These are phyloP conservation scores for Byssochlamys sp. DNA, from an alignment of 2,329 filamentous ascomycete genomes.

Conservation along the genomic window DNA sequence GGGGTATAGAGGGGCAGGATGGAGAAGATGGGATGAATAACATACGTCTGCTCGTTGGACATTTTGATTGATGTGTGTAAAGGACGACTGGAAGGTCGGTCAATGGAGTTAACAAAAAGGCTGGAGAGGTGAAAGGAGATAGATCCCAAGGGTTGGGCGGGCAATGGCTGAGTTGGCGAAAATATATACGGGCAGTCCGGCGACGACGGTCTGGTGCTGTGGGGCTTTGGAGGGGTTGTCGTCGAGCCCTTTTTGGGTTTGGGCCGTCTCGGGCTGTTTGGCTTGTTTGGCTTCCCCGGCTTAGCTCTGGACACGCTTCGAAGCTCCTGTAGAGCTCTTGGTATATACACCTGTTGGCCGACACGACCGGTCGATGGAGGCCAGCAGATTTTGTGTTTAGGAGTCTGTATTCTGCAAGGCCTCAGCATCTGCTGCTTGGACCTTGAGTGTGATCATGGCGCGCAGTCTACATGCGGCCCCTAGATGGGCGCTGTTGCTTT, in stretches of 20 bases:
- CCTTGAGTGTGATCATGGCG: conserved; percentile 38
- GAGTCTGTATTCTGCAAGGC: conserved; percentile 17
- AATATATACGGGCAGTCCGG: conserved; percentile 8
- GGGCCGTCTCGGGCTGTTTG: neutral
- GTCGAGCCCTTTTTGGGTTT: conserved; percentile 34
- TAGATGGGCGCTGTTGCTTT: conserved; percentile 57
- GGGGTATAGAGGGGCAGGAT: conserved; percentile 1
- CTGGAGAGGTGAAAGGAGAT: conserved; percentile 22
- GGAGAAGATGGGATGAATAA: conserved; percentile 6
- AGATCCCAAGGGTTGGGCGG: neutral
- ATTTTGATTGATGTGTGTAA: conserved; percentile 40
- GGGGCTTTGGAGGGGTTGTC: conserved; percentile 12
- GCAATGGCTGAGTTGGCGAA: conserved; percentile 17
- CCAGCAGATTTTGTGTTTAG: conserved; percentile 11
- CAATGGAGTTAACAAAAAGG: conserved; percentile 12
- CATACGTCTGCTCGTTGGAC: conserved; percentile 78
- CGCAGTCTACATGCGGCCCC: conserved; percentile 43
- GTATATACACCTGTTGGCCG: conserved; percentile 3
- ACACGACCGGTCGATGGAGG: conserved; percentile 22
- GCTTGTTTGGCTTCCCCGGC: neutral
- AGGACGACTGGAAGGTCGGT: conserved; percentile 1
- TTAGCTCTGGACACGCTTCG: conserved; percentile 3
- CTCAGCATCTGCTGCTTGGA: conserved; percentile 25
- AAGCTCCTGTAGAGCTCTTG: neutral
- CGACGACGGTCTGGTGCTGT: conserved; percentile 4